These are phyloP conservation scores for Pholiota microspora DNA, from an alignment of 768 basidiomycete species.

Conservation along the genomic window DNA sequence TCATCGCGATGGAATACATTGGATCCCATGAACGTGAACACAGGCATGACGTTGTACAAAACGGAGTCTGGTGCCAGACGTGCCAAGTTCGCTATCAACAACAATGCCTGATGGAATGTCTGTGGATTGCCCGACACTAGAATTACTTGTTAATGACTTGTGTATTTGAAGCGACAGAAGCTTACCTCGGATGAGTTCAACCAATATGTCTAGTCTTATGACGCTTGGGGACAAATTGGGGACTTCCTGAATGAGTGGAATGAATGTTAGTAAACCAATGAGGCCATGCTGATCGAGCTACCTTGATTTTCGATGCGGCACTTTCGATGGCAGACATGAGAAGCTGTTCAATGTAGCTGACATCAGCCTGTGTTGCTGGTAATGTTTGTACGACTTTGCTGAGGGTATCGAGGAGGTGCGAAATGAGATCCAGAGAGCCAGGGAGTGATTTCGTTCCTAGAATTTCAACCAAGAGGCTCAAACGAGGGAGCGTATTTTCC, in stretches of 20 bases:
- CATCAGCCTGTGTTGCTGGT: constrained; percentile 56
- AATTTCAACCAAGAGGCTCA: constrained; percentile 68
- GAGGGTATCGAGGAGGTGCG: constrained; percentile 69
- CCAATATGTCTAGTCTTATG: constrained; percentile 79
- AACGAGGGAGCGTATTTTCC: constrained; percentile 40
- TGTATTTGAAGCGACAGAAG: constrained; percentile 1
- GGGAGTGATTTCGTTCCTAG: constrained; percentile 62
- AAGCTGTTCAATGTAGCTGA: constrained; percentile 79
- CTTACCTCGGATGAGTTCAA: constrained; percentile 82
- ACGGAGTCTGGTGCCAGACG: constrained; percentile 87
- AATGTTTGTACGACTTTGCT: constrained; percentile 60
- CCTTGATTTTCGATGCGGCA: constrained; percentile 54
- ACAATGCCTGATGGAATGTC: constrained; percentile 88
- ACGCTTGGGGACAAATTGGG: constrained; percentile 52
- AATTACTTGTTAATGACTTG: background rate
- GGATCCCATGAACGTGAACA: constrained; percentile 99
- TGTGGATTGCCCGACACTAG: constrained; percentile 89
- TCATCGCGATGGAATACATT: constrained; percentile 97
- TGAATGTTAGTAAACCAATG: too few relatives aligned
- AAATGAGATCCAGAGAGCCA: constrained; percentile 70
- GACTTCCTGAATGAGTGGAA: too few relatives aligned
- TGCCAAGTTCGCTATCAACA: constrained; percentile 83
- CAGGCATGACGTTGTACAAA: constrained; percentile 93
- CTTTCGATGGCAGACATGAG: constrained; percentile 80
- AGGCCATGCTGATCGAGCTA: too few relatives aligned